These are phyloP conservation scores for Psilocybe sp. DNA, from an alignment of 768 basidiomycete species.

Conservation along the genomic window DNA sequence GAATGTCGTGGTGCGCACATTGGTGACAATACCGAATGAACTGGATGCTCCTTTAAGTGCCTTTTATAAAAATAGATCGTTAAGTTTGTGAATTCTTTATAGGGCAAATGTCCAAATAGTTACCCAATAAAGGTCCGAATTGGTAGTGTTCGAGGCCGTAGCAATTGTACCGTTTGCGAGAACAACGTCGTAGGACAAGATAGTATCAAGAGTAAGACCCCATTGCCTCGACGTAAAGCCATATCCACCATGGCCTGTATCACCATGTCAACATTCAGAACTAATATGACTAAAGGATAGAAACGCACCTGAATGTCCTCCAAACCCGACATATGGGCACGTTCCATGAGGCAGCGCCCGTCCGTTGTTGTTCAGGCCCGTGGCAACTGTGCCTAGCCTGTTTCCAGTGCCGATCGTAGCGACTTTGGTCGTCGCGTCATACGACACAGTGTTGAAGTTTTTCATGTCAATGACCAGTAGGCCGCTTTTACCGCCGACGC, in stretches of 20 bases:
- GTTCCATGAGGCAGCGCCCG: slow-evolving; percentile 41
- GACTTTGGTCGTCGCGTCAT: slow-evolving; percentile 24
- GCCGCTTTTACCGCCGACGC: slow-evolving; percentile 38
- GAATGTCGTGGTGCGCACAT: slow-evolving; percentile 32
- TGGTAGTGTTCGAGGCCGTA: slow-evolving; percentile 12
- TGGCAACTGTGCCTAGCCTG: slow-evolving; percentile 34
- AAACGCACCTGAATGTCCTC: slow-evolving; percentile 41
- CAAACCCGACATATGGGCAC: slow-evolving; percentile 44
- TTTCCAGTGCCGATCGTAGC: slow-evolving; percentile 38
- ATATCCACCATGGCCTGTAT: slow-evolving; percentile 22
- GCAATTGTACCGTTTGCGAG: slow-evolving; percentile 24
- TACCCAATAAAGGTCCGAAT: slow-evolving; percentile 29
- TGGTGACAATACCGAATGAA: slow-evolving; percentile 39
- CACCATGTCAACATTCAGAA: background rate
- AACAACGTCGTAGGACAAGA: slow-evolving; percentile 21
- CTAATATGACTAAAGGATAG: background rate
- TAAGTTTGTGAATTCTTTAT: background rate
- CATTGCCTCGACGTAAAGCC: slow-evolving; percentile 25
- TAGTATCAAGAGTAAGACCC: slow-evolving; percentile 26
- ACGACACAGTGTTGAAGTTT: slow-evolving; percentile 29
- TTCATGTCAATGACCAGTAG: slow-evolving; percentile 39
- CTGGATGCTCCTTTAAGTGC: slow-evolving; percentile 36
- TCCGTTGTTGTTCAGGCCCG: slow-evolving; percentile 31
- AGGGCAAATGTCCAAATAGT: background rate
- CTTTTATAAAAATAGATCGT: slow-evolving; percentile 16